Percentiles rank a stretch among this genome's conserved stretches.
Evolutionary conservation across 768 basidiomycete genomes (phyloP).

Genomic region (Russula sp.): DNA sequence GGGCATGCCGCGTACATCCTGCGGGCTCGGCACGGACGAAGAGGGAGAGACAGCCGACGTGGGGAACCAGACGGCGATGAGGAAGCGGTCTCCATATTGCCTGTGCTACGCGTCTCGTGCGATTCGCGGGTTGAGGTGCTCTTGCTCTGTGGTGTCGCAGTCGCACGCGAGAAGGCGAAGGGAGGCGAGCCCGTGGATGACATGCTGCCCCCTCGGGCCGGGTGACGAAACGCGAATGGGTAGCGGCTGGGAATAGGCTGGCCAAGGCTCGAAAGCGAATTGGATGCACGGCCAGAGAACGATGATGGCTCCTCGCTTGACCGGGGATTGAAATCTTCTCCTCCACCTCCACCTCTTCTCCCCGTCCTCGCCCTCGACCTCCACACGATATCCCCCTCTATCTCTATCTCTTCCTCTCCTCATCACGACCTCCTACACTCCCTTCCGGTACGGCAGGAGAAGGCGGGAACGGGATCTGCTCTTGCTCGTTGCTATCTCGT

Average conservation of each 20-base stretch:
- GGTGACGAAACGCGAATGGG: constrained; percentile 64
- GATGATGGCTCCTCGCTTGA: too few relatives aligned
- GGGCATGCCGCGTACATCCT: background rate
- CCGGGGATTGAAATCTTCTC: too few relatives aligned
- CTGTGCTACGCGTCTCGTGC: constrained; percentile 47
- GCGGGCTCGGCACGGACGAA: too few relatives aligned
- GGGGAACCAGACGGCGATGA: constrained; percentile 44
- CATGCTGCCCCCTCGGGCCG: constrained; percentile 44
- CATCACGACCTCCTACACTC: constrained; percentile 30
- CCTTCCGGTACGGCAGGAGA: constrained; percentile 48
- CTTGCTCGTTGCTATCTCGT: too few relatives aligned
- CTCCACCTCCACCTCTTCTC: too few relatives aligned
- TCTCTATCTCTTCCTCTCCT: constrained; percentile 33
- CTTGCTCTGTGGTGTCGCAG: constrained; percentile 35
- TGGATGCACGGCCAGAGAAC: too few relatives aligned
- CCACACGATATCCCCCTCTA: constrained; percentile 35
- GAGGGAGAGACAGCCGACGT: too few relatives aligned
- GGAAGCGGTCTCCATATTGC: constrained; percentile 47
- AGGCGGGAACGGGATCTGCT: constrained; percentile 72
- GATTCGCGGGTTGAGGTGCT: constrained; percentile 42
- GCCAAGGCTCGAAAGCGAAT: constrained; percentile 82
- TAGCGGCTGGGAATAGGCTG: constrained; percentile 69
- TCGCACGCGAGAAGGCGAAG: constrained; percentile 34
- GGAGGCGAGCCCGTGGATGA: constrained; percentile 41
- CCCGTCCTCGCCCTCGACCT: too few relatives aligned